phyloP scores from a whole-genome alignment of 768 basidiomycete genomes.

The Kwoniella heveanensis region DNA sequence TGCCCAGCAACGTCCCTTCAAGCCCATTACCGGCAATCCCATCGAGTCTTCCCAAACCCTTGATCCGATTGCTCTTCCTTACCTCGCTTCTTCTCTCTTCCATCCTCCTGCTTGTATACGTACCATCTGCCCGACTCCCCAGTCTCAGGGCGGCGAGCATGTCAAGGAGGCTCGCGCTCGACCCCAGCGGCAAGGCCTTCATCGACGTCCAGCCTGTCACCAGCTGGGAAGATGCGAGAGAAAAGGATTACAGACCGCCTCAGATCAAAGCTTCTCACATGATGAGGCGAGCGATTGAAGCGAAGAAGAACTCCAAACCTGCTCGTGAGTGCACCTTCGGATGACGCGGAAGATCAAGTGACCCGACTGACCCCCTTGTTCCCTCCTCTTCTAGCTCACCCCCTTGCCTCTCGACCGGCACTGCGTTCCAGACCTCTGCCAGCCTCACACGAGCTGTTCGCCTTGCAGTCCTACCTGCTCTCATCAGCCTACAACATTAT shows the following conservation, averaged over 20 bases:
- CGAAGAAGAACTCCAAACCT: conserved; percentile 14
- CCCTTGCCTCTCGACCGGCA: conserved; percentile 17
- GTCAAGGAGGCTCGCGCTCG: conserved; percentile 36
- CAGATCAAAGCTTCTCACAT: conserved; percentile 35
- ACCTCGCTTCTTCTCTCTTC: conserved; percentile 29
- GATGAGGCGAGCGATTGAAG: conserved; percentile 23
- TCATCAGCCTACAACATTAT: conserved; percentile 42
- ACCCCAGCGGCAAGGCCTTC: conserved; percentile 32
- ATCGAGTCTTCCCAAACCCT: conserved; percentile 34
- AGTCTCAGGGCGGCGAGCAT: conserved; percentile 30
- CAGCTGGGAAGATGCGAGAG: conserved; percentile 32
- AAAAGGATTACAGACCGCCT: conserved; percentile 40
- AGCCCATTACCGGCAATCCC: conserved; percentile 26
- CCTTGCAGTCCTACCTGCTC: conserved; percentile 54
- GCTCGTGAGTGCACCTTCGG: conserved; percentile 18
- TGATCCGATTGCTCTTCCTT: conserved; percentile 40
- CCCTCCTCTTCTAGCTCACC: conserved; percentile 13
- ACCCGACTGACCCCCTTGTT: no score
- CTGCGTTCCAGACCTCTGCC: conserved; percentile 36
- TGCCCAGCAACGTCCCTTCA: conserved; percentile 26
- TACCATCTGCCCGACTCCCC: conserved; percentile 40
- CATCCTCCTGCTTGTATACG: conserved; percentile 32
- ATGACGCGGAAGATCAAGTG: no score
- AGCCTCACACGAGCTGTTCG: conserved; percentile 50
- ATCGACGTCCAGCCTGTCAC: conserved; percentile 20